phyloP scores from a whole-genome alignment of 2,329 filamentous ascomycete genomes.

The Colletotrichum graminicola region DNA sequence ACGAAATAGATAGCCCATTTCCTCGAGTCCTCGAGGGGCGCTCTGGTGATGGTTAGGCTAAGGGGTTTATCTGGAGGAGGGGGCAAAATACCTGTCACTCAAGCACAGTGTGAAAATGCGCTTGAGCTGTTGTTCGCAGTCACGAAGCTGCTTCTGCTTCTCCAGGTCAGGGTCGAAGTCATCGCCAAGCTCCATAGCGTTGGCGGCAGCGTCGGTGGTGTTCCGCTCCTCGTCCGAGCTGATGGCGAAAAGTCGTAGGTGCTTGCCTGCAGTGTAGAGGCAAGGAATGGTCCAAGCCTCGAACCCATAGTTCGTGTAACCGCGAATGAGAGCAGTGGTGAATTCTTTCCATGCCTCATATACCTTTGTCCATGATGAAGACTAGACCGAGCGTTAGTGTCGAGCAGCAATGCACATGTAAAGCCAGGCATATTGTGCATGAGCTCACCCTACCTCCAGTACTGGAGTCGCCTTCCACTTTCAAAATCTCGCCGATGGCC shows the following conservation, averaged over 20 bases:
- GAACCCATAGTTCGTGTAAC: constrained; percentile 81
- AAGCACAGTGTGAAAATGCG: constrained; percentile 92
- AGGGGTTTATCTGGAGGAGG: constrained; percentile 5
- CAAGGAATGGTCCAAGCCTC: constrained; percentile 94
- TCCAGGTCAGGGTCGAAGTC: constrained; percentile 83
- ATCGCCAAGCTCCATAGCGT: constrained; percentile 69
- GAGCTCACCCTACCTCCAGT: constrained; percentile 48
- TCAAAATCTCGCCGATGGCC: constrained; percentile 79
- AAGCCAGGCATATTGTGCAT: constrained; percentile 7
- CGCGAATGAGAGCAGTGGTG: constrained; percentile 80
- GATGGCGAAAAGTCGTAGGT: constrained; percentile 89
- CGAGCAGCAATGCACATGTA: too few species aligned
- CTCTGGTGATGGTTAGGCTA: constrained; percentile 62
- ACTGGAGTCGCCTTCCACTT: constrained; percentile 66
- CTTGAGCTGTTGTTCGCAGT: constrained; percentile 91
- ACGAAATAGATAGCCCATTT: constrained; percentile 99
- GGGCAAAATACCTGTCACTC: constrained; percentile 77
- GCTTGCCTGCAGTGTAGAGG: constrained; percentile 88
- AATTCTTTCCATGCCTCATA: constrained; percentile 93
- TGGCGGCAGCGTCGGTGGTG: constrained; percentile 52
- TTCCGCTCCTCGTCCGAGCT: constrained; percentile 82
- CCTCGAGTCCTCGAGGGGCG: constrained; percentile 85
- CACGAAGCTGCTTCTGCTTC: constrained; percentile 88
- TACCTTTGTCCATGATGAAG: constrained; percentile 80
- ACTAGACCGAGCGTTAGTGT: constrained; percentile 25